Base-by-base conservation (phyloP, 2,329 filamentous ascomycete genomes). In the Neoarthrinium moseri region DNA sequence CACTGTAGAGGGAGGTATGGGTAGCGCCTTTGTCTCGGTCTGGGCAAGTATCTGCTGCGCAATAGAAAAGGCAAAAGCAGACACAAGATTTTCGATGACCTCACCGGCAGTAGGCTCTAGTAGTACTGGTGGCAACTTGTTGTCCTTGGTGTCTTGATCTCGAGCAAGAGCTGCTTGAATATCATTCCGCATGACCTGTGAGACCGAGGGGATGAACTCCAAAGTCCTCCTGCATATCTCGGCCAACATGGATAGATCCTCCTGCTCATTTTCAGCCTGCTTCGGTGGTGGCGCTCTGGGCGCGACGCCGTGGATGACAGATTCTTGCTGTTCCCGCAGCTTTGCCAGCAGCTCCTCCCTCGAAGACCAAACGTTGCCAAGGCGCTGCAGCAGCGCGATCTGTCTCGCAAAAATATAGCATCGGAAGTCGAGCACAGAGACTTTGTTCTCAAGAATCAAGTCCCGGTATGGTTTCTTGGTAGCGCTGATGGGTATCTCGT, bases 341-440 rank as follows among this genome's bases (percentile, higher is more conserved):
- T 82, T 83, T 8, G 75, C 74, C 1, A 85, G 62, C 1, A 86
- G 68, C 56, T 86, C 82, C 53, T 84, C 81, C 29, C 78, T 66
- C 0, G 81, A 80, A 2, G 80, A 83, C 65, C 70, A 79, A 0
- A 81, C 81, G 59, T 92, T 94, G n/a, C 88, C 91, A 1, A 95
- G 77, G 4, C 91, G 81, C 11, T 96, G 74, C 2, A 97, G 75
- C 1, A 99, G 70, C 3, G 87, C 81, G 51, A 96, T 82, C 58
- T 99, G 92, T 20, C 94, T 81, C 3, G 90, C 84, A 64, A 97
- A 99, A 11, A 99, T 84, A 63, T 99, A 99, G 56, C 87, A 89
- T 40, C 89, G 80, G 63, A 99, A 97, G 65, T 99, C 94, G 61
- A 97, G 96, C 3, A 96, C 77, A 0, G 94, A 99, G 27, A 99